Evolutionary conservation across 202 grass and related monocot genomes (phyloP), one percentile per base, ranked within the genome.

Genomic region (Cymbopogon flexuosus): DNA sequence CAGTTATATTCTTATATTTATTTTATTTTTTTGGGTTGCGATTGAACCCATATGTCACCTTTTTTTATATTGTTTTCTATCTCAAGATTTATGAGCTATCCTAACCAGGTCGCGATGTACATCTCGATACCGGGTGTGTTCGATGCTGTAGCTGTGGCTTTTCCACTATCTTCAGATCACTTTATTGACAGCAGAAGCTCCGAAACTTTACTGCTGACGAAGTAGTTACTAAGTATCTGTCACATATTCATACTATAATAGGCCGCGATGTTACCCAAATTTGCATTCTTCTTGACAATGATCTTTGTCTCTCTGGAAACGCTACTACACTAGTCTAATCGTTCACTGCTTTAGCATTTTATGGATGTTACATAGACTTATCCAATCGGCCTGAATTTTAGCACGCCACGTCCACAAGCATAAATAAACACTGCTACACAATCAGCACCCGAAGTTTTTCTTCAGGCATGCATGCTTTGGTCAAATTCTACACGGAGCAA

Each of bases 341-440:
- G 21, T 71, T 57, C 65, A 60, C 24, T 47, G 8, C 60, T 73
- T 24, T 31, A 24, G 6, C 59, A 78, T 67, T 77, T 67, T 77
- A 45, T 45, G 33, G 68, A 21, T 79, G 75, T 83, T 73, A 87
- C 68, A 79, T 59, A 66, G 46, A 58, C 59, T n/a, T 41, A 31
- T 85, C 47, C 72, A 82, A 27, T 73, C 31, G 70, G 66, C 45
- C 78, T 22, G 5, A 80, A 67, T 60, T 49, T 37, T 66, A 66
- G n/a, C 65, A 65, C 37, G 27, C 19, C 49, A 39, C 60, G 68
- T 73, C 74, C 74, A 83, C 30, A 79, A 86, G 27, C 75, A 89
- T 22, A 83, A 45, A 89, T 22, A 83, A 45, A 40, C 51, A 58
- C 42, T 4, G 61, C 58, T 77, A 81, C 88, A 90, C 88, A 80